These are phyloP conservation scores for Xylariaceae sp. DNA, from an alignment of 2,329 filamentous ascomycete species.

Conservation along the genomic window DNA sequence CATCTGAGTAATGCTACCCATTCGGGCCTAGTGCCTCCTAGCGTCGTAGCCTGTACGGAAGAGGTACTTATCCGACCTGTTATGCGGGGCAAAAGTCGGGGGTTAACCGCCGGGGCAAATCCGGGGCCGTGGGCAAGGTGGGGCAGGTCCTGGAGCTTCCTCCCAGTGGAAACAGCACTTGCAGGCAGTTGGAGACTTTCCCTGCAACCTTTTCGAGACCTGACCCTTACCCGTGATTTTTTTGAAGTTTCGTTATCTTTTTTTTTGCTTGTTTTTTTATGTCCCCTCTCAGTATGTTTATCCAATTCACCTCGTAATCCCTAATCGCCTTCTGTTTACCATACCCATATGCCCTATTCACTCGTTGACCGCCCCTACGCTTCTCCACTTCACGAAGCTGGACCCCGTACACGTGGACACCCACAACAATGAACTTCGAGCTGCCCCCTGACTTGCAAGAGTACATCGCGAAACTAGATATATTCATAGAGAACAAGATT, in stretches of 20 bases:
- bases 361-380: too few species aligned
- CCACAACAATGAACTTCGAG: conserved; percentile 19
- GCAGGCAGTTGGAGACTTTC: background rate
- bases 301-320: background rate
- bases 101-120: background rate
- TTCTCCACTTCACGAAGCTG: background rate
- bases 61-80: too few species aligned
- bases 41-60: too few species aligned
- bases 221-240: too few species aligned
- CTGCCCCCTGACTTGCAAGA: conserved; percentile 18
- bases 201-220: too few species aligned
- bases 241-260: too few species aligned
- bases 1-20: too few species aligned
- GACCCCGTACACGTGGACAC: background rate
- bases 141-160: background rate
- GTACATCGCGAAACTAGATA: conserved; percentile 46
- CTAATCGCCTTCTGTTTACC: background rate
- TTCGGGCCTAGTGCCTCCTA: too few species aligned
- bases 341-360: background rate
- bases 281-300: background rate
- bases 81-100: background rate
- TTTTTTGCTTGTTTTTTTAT: too few species aligned
- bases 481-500: conserved; percentile 51
- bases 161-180: background rate
- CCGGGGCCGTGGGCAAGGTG: background rate